These are phyloP conservation scores for Asclepias syriaca DNA, from an alignment of 257 asterid genomes.

Conservation along the genomic window DNA sequence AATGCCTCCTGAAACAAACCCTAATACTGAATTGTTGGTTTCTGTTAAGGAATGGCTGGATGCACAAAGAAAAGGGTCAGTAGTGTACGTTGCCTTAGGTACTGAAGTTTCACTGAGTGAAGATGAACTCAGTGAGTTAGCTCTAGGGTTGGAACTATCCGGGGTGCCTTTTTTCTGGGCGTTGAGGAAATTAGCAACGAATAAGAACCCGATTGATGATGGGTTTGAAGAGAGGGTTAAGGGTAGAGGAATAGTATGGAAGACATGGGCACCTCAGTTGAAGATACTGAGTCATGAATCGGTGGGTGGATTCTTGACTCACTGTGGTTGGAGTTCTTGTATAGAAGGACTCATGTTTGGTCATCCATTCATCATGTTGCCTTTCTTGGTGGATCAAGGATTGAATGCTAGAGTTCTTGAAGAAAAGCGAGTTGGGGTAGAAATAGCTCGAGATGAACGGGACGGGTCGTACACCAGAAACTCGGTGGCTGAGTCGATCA, in stretches of 20 bases:
- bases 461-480: constrained; percentile 19
- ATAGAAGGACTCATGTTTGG: constrained; percentile 23
- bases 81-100: constrained; percentile 27
- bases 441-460: constrained; percentile 11
- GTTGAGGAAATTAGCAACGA: constrained; percentile 9
- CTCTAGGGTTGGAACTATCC: constrained; percentile 28
- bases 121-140: constrained; percentile 23
- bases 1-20: constrained; percentile 18
- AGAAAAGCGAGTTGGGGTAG: constrained; percentile 12
- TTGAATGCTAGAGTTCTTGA: constrained; percentile 26
- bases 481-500: constrained; percentile 17
- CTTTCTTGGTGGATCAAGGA: constrained; percentile 29
- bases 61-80: constrained; percentile 11
- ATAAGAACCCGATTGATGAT: neutral
- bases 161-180: constrained; percentile 31
- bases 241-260: constrained; percentile 28
- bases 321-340: constrained; percentile 30
- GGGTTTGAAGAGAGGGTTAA: constrained; percentile 24
- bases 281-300: constrained; percentile 27
- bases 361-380: constrained; percentile 21
- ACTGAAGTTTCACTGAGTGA: constrained; percentile 27
- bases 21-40: constrained; percentile 1
- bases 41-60: constrained; percentile 23
- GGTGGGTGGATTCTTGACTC: constrained; percentile 29
- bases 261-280: constrained; percentile 29